A percentile compares a stretch with the other conserved stretches of the same genome.
phyloP scores from a whole-genome alignment of 2,329 filamentous ascomycete species.

The Alternaria postmessia region DNA sequence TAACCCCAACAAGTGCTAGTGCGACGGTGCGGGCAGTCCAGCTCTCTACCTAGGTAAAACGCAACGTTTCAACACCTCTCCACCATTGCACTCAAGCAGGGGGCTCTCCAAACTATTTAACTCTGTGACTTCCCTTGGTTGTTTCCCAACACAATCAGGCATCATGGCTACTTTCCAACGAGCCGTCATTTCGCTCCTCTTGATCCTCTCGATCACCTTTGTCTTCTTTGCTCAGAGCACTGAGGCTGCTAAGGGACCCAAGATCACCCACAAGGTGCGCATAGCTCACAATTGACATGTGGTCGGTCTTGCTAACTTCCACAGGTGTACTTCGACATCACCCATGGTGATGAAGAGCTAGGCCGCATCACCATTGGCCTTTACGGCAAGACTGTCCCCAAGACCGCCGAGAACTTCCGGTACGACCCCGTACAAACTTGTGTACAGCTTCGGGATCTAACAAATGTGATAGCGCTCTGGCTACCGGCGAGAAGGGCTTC shows the following conservation, averaged over 20 bases:
- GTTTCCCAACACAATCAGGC: conserved; percentile 29
- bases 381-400: conserved; percentile 86
- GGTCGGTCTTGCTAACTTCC: neutral
- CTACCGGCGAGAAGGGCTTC: conserved; percentile 85
- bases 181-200: conserved; percentile 73
- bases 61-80: conserved; percentile 45
- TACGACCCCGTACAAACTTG: conserved; percentile 26
- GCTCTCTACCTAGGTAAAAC: conserved; percentile 25
- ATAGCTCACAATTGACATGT: neutral
- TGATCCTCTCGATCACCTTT: conserved; percentile 73
- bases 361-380: conserved; percentile 83
- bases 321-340: conserved; percentile 82
- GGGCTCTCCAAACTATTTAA: conserved; percentile 36
- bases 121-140: conserved; percentile 28
- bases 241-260: conserved; percentile 72
- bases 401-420: conserved; percentile 74
- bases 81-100: conserved; percentile 23
- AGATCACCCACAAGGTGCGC: conserved; percentile 88
- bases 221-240: conserved; percentile 47
- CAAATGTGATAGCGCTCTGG: conserved; percentile 70
- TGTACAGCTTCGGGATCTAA: conserved; percentile 17
- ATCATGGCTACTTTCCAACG: conserved; percentile 80
- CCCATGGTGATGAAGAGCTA: conserved; percentile 75
- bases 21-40: conserved; percentile 22
- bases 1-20: conserved; percentile 19